Conservation (phyloP, 202 grass and related monocot genomes). For the Panicum virgatum region DNA sequence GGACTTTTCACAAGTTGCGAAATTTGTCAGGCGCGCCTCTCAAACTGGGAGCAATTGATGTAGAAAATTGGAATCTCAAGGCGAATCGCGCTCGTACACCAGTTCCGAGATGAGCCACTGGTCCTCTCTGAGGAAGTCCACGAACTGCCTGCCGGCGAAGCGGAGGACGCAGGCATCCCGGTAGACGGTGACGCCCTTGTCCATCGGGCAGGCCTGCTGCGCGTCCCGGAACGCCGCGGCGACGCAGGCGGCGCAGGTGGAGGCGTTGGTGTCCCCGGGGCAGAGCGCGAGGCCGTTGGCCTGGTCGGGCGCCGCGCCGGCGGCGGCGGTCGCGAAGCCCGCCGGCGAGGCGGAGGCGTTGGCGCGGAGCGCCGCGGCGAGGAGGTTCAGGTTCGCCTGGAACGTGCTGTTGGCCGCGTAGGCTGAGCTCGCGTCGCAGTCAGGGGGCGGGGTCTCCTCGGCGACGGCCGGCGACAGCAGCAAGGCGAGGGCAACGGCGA, state of each 20-base stretch:
- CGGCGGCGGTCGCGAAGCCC: slow-evolving; percentile 36
- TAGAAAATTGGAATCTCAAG: neutral
- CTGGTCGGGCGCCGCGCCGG: slow-evolving; percentile 11
- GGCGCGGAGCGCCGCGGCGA: slow-evolving; percentile 17
- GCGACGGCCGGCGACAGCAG: neutral
- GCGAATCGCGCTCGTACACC: neutral
- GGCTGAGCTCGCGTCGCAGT: neutral
- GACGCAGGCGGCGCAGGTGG: slow-evolving; percentile 44
- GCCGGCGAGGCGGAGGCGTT: slow-evolving; percentile 45
- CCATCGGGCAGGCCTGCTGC: slow-evolving; percentile 37
- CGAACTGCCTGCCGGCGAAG: slow-evolving; percentile 49
- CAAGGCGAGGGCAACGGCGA: neutral
- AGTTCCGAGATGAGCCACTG: slow-evolving; percentile 28
- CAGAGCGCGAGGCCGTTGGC: slow-evolving; percentile 42
- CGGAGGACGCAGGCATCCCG: slow-evolving; percentile 53
- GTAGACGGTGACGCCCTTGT: slow-evolving; percentile 34
- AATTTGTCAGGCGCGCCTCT: neutral
- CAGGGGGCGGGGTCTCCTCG: neutral
- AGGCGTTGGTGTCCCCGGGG: slow-evolving; percentile 51
- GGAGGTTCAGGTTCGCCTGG: slow-evolving; percentile 46
- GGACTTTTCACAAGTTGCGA: neutral
- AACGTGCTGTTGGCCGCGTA: slow-evolving; percentile 59
- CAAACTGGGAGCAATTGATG: neutral
- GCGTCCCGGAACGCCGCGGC: slow-evolving; percentile 1
- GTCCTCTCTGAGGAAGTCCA: slow-evolving; percentile 19